Percentiles rank a stretch among this genome's conserved stretches.
Conservation (phyloP, 106 monocot genomes). For the Dioscorea dumetorum region DNA sequence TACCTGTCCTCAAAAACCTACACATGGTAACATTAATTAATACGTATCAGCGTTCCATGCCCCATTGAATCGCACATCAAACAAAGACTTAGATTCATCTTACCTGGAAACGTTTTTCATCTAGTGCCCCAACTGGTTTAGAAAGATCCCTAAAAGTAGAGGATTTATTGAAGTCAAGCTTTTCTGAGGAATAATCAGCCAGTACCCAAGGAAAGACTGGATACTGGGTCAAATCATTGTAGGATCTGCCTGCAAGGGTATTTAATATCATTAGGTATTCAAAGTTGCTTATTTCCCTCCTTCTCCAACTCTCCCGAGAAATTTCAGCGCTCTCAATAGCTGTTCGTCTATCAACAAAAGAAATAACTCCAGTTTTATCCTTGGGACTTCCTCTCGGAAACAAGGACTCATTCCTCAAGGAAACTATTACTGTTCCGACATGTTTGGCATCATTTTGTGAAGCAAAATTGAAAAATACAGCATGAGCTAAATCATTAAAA, state of each 20-base stretch:
- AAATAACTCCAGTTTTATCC: constrained; percentile 64
- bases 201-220: constrained; percentile 97
- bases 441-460: constrained; percentile 73
- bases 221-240: constrained; percentile 99
- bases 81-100: background rate
- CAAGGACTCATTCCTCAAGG: constrained; percentile 64
- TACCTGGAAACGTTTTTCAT: constrained; percentile 89
- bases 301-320: constrained; percentile 86
- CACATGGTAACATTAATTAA: background rate
- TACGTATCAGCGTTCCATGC: too few species aligned
- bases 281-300: constrained; percentile 96
- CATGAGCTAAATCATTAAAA: constrained; percentile 67
- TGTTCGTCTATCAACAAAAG: constrained; percentile 79
- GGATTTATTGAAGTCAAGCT: constrained; percentile 89
- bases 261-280: constrained; percentile 94
- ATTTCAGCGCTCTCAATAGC: constrained; percentile 90
- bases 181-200: constrained; percentile 96
- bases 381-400: constrained; percentile 69
- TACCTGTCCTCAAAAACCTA: constrained; percentile 99
- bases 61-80: too few species aligned
- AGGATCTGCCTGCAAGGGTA: constrained; percentile 93
- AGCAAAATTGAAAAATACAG: constrained; percentile 86
- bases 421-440: constrained; percentile 73
- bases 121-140: constrained; percentile 93
- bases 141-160: constrained; percentile 96